phyloP scores from a whole-genome alignment of 768 basidiomycete genomes.

The Hygrophorus pudorinus region DNA sequence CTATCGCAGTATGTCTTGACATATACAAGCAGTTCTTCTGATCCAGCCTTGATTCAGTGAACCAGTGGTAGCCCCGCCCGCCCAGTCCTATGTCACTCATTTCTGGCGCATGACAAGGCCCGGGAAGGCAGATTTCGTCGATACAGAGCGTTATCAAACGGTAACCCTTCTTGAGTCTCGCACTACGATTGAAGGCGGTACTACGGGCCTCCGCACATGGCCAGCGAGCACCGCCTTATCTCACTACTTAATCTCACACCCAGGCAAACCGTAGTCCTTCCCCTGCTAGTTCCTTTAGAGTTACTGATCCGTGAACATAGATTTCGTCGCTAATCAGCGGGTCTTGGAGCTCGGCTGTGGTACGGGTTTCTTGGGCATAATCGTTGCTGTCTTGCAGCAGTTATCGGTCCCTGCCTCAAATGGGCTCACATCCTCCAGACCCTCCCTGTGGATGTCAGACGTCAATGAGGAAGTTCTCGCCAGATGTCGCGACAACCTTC shows the following conservation, averaged over 20 bases:
- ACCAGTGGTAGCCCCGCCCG: constrained; percentile 17
- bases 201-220: constrained; percentile 78
- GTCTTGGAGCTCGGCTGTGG: constrained; percentile 74
- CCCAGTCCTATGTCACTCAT: constrained; percentile 56
- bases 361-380: constrained; percentile 61
- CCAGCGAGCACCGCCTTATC: constrained; percentile 58
- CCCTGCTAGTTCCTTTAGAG: constrained; percentile 5
- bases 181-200: constrained; percentile 63
- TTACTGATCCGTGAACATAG: constrained; percentile 16
- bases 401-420: constrained; percentile 10
- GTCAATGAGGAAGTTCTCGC: constrained; percentile 51
- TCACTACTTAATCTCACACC: constrained; percentile 45
- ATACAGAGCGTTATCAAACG: constrained; percentile 24
- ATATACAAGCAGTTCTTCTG: background rate
- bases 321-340: constrained; percentile 30
- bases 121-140: constrained; percentile 6
- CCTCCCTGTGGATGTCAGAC: constrained; percentile 48
- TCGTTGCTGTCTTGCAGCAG: constrained; percentile 47
- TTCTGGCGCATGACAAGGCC: constrained; percentile 34
- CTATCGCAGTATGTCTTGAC: constrained; percentile 19
- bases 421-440: background rate
- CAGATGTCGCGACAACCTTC: constrained; percentile 50
- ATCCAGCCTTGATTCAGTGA: constrained; percentile 4
- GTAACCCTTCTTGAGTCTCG: constrained; percentile 66
- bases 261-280: constrained; percentile 29